Base-by-base conservation (phyloP, 768 basidiomycete species). In the Pisolithus microcarpus region DNA sequence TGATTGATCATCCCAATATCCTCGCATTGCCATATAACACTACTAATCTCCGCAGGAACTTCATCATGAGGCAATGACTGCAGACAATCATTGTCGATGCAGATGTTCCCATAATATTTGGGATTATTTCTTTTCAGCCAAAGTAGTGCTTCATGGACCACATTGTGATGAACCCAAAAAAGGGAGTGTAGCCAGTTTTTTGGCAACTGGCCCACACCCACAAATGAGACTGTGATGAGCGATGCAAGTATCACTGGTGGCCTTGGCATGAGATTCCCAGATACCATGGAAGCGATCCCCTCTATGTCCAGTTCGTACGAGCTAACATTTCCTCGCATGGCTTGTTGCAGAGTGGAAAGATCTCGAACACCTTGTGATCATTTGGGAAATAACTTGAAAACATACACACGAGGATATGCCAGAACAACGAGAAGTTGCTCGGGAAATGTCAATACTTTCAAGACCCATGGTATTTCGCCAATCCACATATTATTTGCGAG, bases 101-200 rank as follows among this genome's bases (percentile, higher is more conserved):
- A 46, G 15, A 72, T 62, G 37, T 66, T 34, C 0, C 53, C 60
- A 51, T 68, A 71, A 30, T 67, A 70, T 15, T 55, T 49, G 0
- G 56, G 47, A 49, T 75, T 74, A 50, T 73, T 55, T 1, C 18
- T 45, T 48, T 71, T 73, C 34, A 72, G 49, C 70, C 73, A 74
- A 1, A 0, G 2, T 2, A 76, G 48, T 3, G 71, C 72, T 1
- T 55, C 49, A 2, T n/a, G n/a, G n/a, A 11, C 34, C 0, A 77
- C 71, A 0, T 38, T 36, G 0, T 56, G 5, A 0, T 68, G 56
- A 0, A 77, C 70, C 0, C 60, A 53, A 39, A 77, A 74, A 0
- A 57, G 64, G 0, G 16, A 19, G 0, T 40, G 50, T 30, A 76
- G 28, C 62, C 59, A 65, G 0, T 54, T 13, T 30, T 68, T 66